phyloP scores from a whole-genome alignment of 352 stramenopile genomes.

The Phytophthora capsici region DNA sequence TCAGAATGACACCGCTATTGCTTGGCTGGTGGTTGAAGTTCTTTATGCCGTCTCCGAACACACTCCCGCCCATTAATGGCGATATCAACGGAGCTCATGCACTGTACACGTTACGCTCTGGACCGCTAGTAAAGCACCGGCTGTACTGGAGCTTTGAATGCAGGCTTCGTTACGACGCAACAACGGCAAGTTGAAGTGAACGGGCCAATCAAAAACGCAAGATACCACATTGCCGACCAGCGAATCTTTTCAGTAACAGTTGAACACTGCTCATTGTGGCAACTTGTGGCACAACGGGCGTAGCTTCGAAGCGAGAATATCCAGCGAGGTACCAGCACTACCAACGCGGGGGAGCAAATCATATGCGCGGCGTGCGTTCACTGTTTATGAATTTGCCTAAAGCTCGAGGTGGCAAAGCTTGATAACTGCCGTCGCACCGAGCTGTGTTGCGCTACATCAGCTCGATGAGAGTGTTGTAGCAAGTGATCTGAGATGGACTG shows the following conservation, averaged over 20 bases:
- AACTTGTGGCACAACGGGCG: background rate
- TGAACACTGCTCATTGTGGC: no score
- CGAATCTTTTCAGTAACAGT: slow-evolving; percentile 11
- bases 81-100: background rate
- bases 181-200: slow-evolving; percentile 36
- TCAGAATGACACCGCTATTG: slow-evolving; percentile 3
- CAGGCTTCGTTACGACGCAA: background rate
- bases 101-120: slow-evolving; percentile 2
- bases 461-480: slow-evolving; percentile 5
- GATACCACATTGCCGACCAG: background rate
- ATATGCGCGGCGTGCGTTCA: slow-evolving; percentile 6
- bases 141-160: background rate
- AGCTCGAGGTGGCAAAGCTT: background rate
- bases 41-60: slow-evolving; percentile 8
- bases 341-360: background rate
- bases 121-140: background rate
- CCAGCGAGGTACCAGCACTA: slow-evolving; percentile 1
- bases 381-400: background rate
- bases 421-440: slow-evolving; percentile 13
- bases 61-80: slow-evolving; percentile 1
- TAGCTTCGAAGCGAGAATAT: slow-evolving; percentile 17
- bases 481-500: slow-evolving; percentile 18
- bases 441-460: slow-evolving; percentile 19
- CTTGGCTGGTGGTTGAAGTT: slow-evolving; percentile 18
- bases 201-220: slow-evolving; percentile 16